Evolutionary conservation across 2,329 filamentous ascomycete genomes (phyloP), one percentile per base, ranked within the genome.

Genomic region (Trichoderma gracile): DNA sequence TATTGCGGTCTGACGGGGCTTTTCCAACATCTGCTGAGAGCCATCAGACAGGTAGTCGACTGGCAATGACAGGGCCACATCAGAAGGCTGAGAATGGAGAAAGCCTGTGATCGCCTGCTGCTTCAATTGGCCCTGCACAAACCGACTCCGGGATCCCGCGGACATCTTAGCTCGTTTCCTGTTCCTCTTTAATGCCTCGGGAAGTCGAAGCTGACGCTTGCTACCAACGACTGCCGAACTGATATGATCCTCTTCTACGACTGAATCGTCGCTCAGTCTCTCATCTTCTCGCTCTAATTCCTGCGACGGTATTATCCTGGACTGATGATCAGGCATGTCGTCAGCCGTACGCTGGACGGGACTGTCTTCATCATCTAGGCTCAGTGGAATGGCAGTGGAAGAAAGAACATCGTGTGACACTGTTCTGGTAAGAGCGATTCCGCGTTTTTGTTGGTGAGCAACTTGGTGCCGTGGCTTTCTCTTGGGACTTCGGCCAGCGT

Each of bases 191-290:
- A 74, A 64, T 40, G 72, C 58, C 17, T 74, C 66, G 25, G 71
- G 64, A 63, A 73, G 30, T 65, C 70, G 71, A 58, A 75, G 55
- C 68, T 77, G 73, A 14, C 80, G 78, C 70, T 81, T 83, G 21
- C 71, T 73, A 23, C 76, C 75, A 1, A 78, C 73, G 4, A 79
- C 68, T 83, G 87, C 86, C 21, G 70, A 73, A 67, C 86, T 84
- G 45, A 87, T 77, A 12, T 73, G 69, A 60, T 86, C 78, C 27
- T 85, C 82, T 68, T 87, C 84, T 38, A 84, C 71, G 21, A 74
- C 75, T 27, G 74, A 78, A 17, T 12, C 30, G 21, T 23, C 49
- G 27, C n/a, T 59, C 45, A 10, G 23, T 15, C 30, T 6, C 14
- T 59, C 19, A n/a, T 25, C 25, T 23, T 42, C 56, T n/a, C 10